Percentiles rank a stretch among this genome's conserved stretches.
These are phyloP conservation scores for Tephrocybe sp. DNA, from an alignment of 768 basidiomycete species.

Conservation along the genomic window DNA sequence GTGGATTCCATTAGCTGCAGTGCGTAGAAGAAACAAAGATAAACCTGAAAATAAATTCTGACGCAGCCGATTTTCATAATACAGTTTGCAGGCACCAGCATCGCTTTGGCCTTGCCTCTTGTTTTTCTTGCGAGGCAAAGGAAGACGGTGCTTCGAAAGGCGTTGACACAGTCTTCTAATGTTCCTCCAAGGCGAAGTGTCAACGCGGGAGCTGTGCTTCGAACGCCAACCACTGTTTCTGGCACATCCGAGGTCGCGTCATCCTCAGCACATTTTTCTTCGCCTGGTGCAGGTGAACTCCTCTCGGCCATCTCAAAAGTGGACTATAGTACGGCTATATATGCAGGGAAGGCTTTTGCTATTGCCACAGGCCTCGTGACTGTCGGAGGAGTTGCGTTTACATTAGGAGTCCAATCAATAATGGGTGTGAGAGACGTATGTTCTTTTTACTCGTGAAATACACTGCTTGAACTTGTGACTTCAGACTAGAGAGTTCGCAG, in stretches of 20 bases:
- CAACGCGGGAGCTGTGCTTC: constrained; percentile 9
- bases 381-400: constrained; percentile 41
- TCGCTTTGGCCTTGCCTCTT: constrained; percentile 32
- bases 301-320: constrained; percentile 36
- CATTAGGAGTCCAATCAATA: constrained; percentile 49
- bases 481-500: constrained; percentile 61
- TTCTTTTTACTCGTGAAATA: constrained; percentile 11
- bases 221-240: constrained; percentile 9
- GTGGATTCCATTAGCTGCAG: too few species aligned
- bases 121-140: constrained; percentile 35
- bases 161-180: constrained; percentile 22
- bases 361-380: constrained; percentile 64
- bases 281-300: constrained; percentile 30
- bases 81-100: constrained; percentile 23
- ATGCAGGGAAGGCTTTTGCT: constrained; percentile 62
- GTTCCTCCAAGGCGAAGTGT: constrained; percentile 31
- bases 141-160: constrained; percentile 20
- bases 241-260: constrained; percentile 20
- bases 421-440: constrained; percentile 60
- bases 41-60: too few species aligned
- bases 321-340: constrained; percentile 49
- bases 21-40: too few species aligned
- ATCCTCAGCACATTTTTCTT: constrained; percentile 21
- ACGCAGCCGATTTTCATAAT: too few species aligned
- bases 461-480: neutral